Evolutionary conservation across 2,329 filamentous ascomycete species (phyloP), one percentile per base, ranked within the genome.

Genomic region (Apiospora pterosperma): DNA sequence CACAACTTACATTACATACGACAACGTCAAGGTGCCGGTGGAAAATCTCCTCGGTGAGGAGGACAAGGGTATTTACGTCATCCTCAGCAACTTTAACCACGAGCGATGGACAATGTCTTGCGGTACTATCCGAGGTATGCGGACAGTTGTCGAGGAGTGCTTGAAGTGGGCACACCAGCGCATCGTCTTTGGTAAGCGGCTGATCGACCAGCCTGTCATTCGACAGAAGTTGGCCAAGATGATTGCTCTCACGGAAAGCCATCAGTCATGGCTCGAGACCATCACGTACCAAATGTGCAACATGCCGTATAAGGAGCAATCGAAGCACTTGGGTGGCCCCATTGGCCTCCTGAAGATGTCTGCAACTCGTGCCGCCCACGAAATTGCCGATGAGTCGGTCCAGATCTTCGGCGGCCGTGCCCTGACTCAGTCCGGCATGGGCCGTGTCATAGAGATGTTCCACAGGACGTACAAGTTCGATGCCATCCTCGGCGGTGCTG

Each of bases 151-250:
- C 21, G 92, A 96, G 76, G 92, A 96, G 75, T 95, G 89, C 72
- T 80, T 96, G 68, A 96, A 96, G 76, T 97, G 93, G 93, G 84
- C 89, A 36, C 92, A 96, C 80, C 93, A 97, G 79, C 89, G 92
- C 61, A 83, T 93, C 31, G 92, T 96, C 69, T 96, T 96, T 75
- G 88, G 88, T 74, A 95, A 95, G 82, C 89, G 89, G 34, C 84
- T 96, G 44, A 90, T 95, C 69, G 89, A 93, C 72, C 92, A 96
- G 73, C 91, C 92, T 28, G 91, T 92, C 55, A 94, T 96, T 72
- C 85, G 90, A 23, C 89, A 92, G 73, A 96, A 96, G 88, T 87
- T 96, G 64, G 92, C 92, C 67, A 92, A 92, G 75, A 96, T 96
- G 92, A 96, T 96, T 69, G 87, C 91, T 5, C 87, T 91, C 61